Base-by-base conservation (phyloP, 345 rosid species). In the Noccaea caerulescens region DNA sequence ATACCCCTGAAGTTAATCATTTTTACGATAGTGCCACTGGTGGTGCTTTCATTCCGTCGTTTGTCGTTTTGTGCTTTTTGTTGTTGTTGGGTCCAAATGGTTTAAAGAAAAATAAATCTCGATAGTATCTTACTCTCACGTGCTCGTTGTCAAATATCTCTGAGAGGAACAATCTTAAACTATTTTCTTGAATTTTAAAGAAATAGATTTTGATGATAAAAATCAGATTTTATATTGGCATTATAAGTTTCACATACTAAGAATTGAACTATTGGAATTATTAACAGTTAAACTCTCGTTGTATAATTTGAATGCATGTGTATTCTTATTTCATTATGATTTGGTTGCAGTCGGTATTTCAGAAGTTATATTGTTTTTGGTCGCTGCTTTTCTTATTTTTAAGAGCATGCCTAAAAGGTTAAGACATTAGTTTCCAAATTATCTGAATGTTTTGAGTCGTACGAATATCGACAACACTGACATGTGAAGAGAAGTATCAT, bases 21-120 rank as follows among this genome's bases (percentile, higher is more conserved):
- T 73, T 79, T 66, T 82, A 80, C 93, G 43, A 9, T 66, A 7
- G 0, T 58, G 66, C 90, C 90, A 84, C 67, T 69, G 2, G 2
- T 61, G 51, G 38, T 58, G 44, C 36, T 59, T 36, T 75, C 61
- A 27, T 75, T 58, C 67, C 6, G 49, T 9, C 0, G 8, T 60
- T 68, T 67, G 78, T 75, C 69, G 73, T 75, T 52, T 63, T 39
- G 50, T 69, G 53, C 54, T 2, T 49, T 53, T 23, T 25, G 4
- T 59, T 27, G 25, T 23, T 10, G 30, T 39, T 8, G 10, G 71
- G 46, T 14, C 66, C 51, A 49, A 23, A 0, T 53, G 36, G 11
- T 25, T 62, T 43, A 7, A 13, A 39, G 18, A 18, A 7, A 39
- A 37, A 27, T 71, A 16, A 16, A 60, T 63, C 42, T 55, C 38